A percentile compares a stretch with the other conserved stretches of the same genome.
Conservation (phyloP, 208 protist genomes). For the Trypanosomatidae sp. region DNA sequence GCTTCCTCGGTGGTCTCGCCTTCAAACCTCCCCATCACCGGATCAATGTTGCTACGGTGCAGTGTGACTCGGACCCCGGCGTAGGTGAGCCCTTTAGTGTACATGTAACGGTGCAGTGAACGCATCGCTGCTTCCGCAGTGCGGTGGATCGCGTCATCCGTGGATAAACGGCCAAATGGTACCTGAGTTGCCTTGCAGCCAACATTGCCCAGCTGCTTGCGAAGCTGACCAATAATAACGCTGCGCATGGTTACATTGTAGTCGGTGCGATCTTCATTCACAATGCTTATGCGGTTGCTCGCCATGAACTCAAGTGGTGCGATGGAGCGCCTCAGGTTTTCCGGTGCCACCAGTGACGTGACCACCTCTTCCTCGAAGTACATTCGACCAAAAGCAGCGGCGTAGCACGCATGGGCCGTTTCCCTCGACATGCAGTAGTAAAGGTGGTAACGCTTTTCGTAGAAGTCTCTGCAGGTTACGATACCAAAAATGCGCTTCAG, state of each 20-base stretch:
- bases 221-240: background rate
- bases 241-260: background rate
- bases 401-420: constrained; percentile 47
- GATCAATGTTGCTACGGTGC: background rate
- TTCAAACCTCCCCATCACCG: background rate
- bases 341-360: constrained; percentile 27
- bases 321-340: constrained; percentile 18
- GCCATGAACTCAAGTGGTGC: constrained; percentile 20
- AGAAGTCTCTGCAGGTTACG: constrained; percentile 49
- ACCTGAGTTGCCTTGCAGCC: constrained; percentile 5
- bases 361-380: constrained; percentile 47
- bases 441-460: constrained; percentile 33
- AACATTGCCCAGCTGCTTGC: background rate
- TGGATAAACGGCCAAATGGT: constrained; percentile 60
- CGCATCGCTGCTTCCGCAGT: constrained; percentile 5
- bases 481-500: constrained; percentile 63
- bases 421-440: constrained; percentile 50
- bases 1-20: constrained; percentile 3
- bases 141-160: constrained; percentile 54
- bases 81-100: background rate
- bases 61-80: constrained; percentile 1
- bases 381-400: constrained; percentile 47
- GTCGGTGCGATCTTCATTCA: constrained; percentile 26
- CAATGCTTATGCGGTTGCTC: constrained; percentile 39
- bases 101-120: background rate